Conservation (phyloP, 306 rosid genomes). For the Abrus precatorius region DNA sequence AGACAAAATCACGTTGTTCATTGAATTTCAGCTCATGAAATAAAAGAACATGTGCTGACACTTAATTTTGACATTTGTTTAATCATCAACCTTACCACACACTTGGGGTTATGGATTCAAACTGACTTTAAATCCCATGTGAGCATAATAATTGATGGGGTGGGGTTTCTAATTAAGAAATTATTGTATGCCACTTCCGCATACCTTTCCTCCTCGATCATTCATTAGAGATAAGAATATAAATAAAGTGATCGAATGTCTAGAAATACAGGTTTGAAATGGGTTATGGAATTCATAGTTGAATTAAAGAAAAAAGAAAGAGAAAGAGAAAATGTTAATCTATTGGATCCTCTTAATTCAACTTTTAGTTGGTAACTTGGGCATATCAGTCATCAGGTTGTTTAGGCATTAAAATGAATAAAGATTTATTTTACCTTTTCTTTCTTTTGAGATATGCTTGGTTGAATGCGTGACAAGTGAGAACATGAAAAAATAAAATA, state of each 20-base stretch:
- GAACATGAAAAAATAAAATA: not conserved
- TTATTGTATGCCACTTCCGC: slow-evolving; percentile 6
- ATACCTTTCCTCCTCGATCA: not conserved
- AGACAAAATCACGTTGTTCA: slow-evolving; percentile 53
- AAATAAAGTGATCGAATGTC: slow-evolving; percentile 1
- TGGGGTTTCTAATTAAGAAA: slow-evolving; percentile 1
- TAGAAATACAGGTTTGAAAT: not conserved
- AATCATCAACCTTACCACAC: slow-evolving; percentile 48
- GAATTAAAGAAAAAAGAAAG: not conserved
- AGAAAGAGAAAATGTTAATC: not conserved
- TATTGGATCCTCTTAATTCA: slow-evolving; percentile 6
- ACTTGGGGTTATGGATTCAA: slow-evolving; percentile 35
- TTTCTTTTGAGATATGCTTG: slow-evolving; percentile 4
- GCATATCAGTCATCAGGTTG: not conserved
- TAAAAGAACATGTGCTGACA: slow-evolving; percentile 42
- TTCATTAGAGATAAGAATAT: slow-evolving; percentile 8
- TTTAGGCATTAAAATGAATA: slow-evolving; percentile 4
- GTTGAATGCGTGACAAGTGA: not conserved
- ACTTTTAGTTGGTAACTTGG: slow-evolving; percentile 17
- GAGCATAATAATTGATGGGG: slow-evolving; percentile 39
- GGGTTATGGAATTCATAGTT: slow-evolving; percentile 1
- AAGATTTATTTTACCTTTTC: not conserved
- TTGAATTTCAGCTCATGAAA: slow-evolving; percentile 47
- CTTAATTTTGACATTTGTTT: slow-evolving; percentile 38
- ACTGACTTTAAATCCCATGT: slow-evolving; percentile 51